Percentiles rank a stretch among this genome's conserved stretches.
These are phyloP conservation scores for Ceratobasidium theobromae DNA, from an alignment of 1,284 basidiomycete genomes.

Conservation along the genomic window DNA sequence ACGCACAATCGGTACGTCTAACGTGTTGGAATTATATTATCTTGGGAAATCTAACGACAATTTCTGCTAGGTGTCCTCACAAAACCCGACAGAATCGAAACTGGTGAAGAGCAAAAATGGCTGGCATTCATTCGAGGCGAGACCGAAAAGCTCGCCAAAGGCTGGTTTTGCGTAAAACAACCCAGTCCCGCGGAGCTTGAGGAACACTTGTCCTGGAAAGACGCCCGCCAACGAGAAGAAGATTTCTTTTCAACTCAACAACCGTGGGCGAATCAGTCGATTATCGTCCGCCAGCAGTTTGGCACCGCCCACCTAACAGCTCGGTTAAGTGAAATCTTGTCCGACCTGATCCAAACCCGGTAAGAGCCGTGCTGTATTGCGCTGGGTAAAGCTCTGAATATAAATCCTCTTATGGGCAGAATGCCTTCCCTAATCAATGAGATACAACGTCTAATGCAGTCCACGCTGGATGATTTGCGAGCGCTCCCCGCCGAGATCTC, in stretches of 20 bases:
- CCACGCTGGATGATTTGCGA: slow-evolving; percentile 1
- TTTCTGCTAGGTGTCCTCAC: slow-evolving; percentile 41
- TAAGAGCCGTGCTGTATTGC: slow-evolving; percentile 23
- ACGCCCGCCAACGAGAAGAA: slow-evolving; percentile 37
- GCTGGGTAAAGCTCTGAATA: background rate
- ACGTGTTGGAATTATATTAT: background rate
- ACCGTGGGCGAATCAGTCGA: slow-evolving; percentile 24
- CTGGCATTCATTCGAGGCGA: slow-evolving; percentile 36
- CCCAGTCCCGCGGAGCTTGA: slow-evolving; percentile 36
- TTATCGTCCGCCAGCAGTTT: slow-evolving; percentile 31
- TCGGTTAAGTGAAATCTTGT: slow-evolving; percentile 36
- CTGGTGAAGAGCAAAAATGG: slow-evolving; percentile 37
- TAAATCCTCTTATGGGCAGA: background rate
- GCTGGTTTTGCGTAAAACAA: slow-evolving; percentile 37
- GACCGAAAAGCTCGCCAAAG: slow-evolving; percentile 32
- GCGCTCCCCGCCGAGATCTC: slow-evolving; percentile 27
- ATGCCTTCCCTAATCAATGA: slow-evolving; percentile 14
- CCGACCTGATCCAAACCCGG: slow-evolving; percentile 34
- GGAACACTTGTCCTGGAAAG: slow-evolving; percentile 35
- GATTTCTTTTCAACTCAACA: slow-evolving; percentile 36
- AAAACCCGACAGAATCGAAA: slow-evolving; percentile 39
- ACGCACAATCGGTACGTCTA: slow-evolving; percentile 38
- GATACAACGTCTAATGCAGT: background rate
- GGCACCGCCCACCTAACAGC: slow-evolving; percentile 34
- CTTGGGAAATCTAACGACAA: background rate